phyloP scores from a whole-genome alignment of 2,329 filamentous ascomycete species.

The Paecilomyces sp. region DNA sequence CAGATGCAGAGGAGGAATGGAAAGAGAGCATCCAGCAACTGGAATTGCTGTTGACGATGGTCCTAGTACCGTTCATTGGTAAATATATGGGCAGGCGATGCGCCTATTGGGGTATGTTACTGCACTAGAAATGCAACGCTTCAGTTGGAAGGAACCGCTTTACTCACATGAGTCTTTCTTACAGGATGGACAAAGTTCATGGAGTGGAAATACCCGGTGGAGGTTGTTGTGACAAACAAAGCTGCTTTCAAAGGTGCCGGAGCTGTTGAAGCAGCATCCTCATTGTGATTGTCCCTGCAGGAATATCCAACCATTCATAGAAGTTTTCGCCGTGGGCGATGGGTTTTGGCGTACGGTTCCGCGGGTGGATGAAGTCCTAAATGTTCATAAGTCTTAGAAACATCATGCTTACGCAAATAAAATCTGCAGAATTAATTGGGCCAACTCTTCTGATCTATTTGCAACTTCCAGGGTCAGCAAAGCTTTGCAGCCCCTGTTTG shows the following conservation, averaged over 20 bases:
- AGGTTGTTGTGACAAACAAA: slow-evolving; percentile 58
- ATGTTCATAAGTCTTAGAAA: neutral
- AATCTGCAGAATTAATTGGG: neutral
- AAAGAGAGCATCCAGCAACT: slow-evolving; percentile 88
- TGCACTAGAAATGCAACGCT: neutral
- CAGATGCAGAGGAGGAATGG: slow-evolving; percentile 93
- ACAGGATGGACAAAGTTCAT: slow-evolving; percentile 88
- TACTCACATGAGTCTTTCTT: neutral
- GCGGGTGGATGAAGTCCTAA: neutral
- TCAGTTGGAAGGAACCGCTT: slow-evolving; percentile 12
- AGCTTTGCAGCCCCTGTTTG: neutral
- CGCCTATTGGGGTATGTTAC: slow-evolving; percentile 78
- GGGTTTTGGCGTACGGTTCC: neutral
- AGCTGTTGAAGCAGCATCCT: slow-evolving; percentile 48
- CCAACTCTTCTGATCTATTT: neutral
- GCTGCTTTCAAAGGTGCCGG: slow-evolving; percentile 57
- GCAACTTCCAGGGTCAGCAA: neutral
- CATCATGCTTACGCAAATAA: neutral
- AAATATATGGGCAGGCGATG: slow-evolving; percentile 94
- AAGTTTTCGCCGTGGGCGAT: neutral
- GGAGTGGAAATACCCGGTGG: slow-evolving; percentile 86
- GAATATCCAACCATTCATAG: neutral
- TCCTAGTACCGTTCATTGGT: slow-evolving; percentile 84
- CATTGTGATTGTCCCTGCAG: slow-evolving; percentile 21
- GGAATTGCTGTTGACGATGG: slow-evolving; percentile 88